Base-by-base conservation (phyloP, 1,284 basidiomycete genomes). In the Cutaneotrichosporon cavernicola region DNA sequence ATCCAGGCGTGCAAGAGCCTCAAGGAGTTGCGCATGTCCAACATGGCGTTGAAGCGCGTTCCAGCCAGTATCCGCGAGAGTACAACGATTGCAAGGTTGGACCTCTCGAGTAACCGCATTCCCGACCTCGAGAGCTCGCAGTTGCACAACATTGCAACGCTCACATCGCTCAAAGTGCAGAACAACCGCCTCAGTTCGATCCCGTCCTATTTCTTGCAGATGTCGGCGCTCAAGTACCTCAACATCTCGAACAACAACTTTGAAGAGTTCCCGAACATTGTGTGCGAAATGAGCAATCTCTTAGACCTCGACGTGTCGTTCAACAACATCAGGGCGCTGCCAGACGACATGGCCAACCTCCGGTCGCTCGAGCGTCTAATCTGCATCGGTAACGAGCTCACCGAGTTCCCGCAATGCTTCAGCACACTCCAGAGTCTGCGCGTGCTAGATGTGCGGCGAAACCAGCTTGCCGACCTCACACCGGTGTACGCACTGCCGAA, bases 201-300 rank as follows among this genome's bases (percentile, higher is more conserved):
- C 3, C 95, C 97, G 0, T 86, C 86, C 79, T 91, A 92, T 75
- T 95, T 98, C 71, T 85, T 88, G 4, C 84, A 88, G 21, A 83
- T 99, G 70, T 83, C 85, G 46, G 80, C 84, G 56, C 85, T 98
- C 60, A 87, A 86, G 61, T 87, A 88, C 56, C 85, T 99, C 72
- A 97, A 98, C 81, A 90, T 99, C 68, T 97, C 93, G 57, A 99
- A 98, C 82, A 99, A 99, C 83, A 92, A 93, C 76, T 94, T 98
- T 77, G 87, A 87, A 51, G 80, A 77, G n/a, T 85, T 99, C 64
- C 95, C 96, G 0, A 67, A 82, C 0, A 89, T 91, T 30, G 85
- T 99, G 21, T 89, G 87, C 76, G 83, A 89, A 65, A 87, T 98
- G 76, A 82, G 84, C 6, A 86, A 84, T 21, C 85, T 99, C 32